Conservation (phyloP, 495 filamentous ascomycete species). For the Aspergillus baeticus region DNA sequence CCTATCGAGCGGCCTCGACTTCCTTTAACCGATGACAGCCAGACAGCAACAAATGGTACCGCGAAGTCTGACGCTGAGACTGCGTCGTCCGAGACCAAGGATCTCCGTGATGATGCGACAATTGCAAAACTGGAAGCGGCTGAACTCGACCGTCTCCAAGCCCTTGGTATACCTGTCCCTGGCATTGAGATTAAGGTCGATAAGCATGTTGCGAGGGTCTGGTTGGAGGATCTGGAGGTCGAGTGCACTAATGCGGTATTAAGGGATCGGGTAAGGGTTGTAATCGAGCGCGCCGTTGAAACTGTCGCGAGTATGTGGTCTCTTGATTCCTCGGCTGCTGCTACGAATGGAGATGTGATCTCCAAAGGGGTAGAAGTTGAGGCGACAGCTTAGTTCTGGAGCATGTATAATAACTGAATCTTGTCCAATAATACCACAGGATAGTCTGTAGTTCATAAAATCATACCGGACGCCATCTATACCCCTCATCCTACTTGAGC, state of each 20-base stretch:
- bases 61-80: conserved; percentile 29
- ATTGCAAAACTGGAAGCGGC: conserved; percentile 54
- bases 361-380: conserved; percentile 29
- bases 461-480: background rate
- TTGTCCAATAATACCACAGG: background rate
- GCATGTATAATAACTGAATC: background rate
- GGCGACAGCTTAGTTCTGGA: conserved; percentile 22
- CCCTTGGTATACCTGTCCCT: conserved; percentile 81
- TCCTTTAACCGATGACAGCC: conserved; percentile 20
- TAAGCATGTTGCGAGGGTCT: conserved; percentile 81
- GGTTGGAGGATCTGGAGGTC: conserved; percentile 87
- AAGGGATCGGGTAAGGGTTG: conserved; percentile 76
- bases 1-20: conserved; percentile 71
- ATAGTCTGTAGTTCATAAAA: background rate
- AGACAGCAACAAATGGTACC: conserved; percentile 35
- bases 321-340: conserved; percentile 22
- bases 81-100: conserved; percentile 19
- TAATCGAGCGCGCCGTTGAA: conserved; percentile 91
- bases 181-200: conserved; percentile 86
- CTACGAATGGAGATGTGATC: conserved; percentile 19
- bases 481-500: conserved; percentile 8
- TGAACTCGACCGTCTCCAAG: conserved; percentile 69
- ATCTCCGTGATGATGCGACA: conserved; percentile 43
- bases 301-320: conserved; percentile 76
- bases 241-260: conserved; percentile 75